phyloP scores from a whole-genome alignment of 139 green algal genomes.

The Tetratostichococcus sp. region DNA sequence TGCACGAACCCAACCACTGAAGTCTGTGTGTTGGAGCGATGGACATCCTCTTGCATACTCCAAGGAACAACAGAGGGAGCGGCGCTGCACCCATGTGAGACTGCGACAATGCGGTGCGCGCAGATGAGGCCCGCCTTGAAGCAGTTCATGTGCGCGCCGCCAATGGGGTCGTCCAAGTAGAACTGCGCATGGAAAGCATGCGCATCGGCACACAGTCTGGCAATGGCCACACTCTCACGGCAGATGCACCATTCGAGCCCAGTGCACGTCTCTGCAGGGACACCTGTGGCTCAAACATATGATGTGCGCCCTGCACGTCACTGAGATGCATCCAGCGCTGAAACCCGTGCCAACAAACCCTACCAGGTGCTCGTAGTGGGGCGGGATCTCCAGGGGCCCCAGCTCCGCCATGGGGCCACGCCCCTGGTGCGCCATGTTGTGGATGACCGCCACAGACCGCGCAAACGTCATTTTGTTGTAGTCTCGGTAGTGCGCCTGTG shows the following conservation, averaged over 20 bases:
- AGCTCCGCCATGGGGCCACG: slow-evolving; percentile 84
- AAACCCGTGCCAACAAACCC: no score
- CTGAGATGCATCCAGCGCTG: no score
- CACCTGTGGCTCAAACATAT: no score
- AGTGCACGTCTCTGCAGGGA: no score
- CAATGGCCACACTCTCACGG: no score
- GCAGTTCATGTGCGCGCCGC: slow-evolving; percentile 97
- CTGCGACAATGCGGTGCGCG: slow-evolving; percentile 79
- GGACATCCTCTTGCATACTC: no score
- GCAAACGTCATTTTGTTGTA: slow-evolving; percentile 87
- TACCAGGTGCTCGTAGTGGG: slow-evolving; percentile 65
- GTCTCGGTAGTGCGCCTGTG: slow-evolving; percentile 95
- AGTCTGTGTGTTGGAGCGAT: no score
- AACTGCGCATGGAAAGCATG: not conserved
- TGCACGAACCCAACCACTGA: no score
- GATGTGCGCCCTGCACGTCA: no score
- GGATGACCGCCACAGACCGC: slow-evolving; percentile 77
- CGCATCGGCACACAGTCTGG: no score
- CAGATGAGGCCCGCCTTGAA: slow-evolving; percentile 90
- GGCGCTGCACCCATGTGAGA: slow-evolving; percentile 44
- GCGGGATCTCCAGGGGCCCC: slow-evolving; percentile 69
- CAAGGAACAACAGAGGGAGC: no score
- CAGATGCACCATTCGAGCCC: no score
- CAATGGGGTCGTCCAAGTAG: slow-evolving; percentile 81
- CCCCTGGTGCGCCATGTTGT: slow-evolving; percentile 95